Base-by-base conservation (phyloP, 129 eudicot genomes). In the Chrysanthemum lavandulifolium region DNA sequence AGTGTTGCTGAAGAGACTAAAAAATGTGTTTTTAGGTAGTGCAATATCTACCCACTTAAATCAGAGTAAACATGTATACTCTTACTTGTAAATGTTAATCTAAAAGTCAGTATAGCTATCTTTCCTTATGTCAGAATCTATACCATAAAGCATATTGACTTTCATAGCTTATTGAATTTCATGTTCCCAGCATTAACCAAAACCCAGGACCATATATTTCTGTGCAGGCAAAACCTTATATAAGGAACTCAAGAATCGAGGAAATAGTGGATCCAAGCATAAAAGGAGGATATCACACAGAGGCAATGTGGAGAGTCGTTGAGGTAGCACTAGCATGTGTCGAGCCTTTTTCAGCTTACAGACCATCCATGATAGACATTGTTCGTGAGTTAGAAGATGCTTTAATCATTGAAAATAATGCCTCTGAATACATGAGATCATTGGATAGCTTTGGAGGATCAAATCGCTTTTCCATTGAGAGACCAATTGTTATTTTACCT, bases 301-400 rank as follows among this genome's bases (percentile, higher is more conserved):
- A 91, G 71, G 97, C 97, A 62, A 81, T 91, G 95, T 91, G 95
- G 95, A 86, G 97, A 78, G 91, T 91, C 57, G 87, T 91, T 75
- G 97, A 91, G 82, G 95, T 91, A 33, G 91, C 95, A 74, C 71
- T 91, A 69, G 94, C 95, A 70, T 91, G 97, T 55, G 84, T 78
- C 13, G 97, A 91, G 76, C 84, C 91, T 29, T 91, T 79, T 82
- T 87, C 91, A 16, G 89, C 89, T 18, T 83, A 91, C 63, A 75
- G 95, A 56, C 97, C 97, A 14, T 83, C 86, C 73, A 91, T 91
- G 97, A 76, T 65, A 2, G 97, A 91, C 79, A 87, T 91, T 83
- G 97, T 87, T 29, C 87, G 95, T 14, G 97, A 91, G 80, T 87
- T 91, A 2, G 97, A 91, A 77, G 97, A 87, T 76, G 95, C 95